Percentiles rank a stretch among this genome's conserved stretches.
Conservation (phyloP, 2,329 filamentous ascomycete genomes). For the Nigrograna mackinnonii region DNA sequence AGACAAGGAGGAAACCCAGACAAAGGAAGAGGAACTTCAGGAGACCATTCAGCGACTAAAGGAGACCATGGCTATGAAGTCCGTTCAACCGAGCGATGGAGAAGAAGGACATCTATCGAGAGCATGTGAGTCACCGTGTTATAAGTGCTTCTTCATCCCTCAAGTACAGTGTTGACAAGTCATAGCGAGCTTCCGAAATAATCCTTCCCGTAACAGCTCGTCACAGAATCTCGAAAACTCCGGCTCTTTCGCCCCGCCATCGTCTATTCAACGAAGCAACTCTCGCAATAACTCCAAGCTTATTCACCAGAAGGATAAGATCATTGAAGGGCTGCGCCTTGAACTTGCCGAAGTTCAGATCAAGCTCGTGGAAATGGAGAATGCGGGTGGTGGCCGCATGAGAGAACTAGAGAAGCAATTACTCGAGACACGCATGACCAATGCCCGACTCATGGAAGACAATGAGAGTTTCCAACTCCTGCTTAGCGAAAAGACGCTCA, state of each 20-base stretch:
- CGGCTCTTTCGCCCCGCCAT: constrained; percentile 83
- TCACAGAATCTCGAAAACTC: constrained; percentile 75
- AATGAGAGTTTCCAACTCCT: constrained; percentile 98
- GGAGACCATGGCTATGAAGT: constrained; percentile 81
- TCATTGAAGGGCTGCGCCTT: constrained; percentile 88
- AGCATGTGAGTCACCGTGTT: constrained; percentile 49
- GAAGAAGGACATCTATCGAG: constrained; percentile 55
- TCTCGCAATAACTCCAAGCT: constrained; percentile 88
- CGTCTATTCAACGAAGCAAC: constrained; percentile 82
- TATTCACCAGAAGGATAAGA: constrained; percentile 91
- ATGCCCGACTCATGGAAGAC: constrained; percentile 95
- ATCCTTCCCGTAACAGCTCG: constrained; percentile 44
- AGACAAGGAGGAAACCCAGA: constrained; percentile 86
- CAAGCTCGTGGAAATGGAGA: constrained; percentile 92
- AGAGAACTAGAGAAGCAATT: constrained; percentile 89
- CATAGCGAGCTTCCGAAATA: constrained; percentile 48
- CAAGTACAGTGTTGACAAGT: neutral
- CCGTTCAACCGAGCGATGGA: constrained; percentile 55
- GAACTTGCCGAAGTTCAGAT: constrained; percentile 95
- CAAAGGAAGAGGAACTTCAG: constrained; percentile 88
- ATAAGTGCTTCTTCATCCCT: constrained; percentile 7
- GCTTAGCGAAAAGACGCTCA: constrained; percentile 91
- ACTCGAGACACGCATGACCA: constrained; percentile 92
- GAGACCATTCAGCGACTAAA: constrained; percentile 88
- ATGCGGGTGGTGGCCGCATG: constrained; percentile 83